Percentiles rank a stretch among this genome's conserved stretches.
phyloP scores from a whole-genome alignment of 2,329 filamentous ascomycete genomes.

The Penicillium olsonii region DNA sequence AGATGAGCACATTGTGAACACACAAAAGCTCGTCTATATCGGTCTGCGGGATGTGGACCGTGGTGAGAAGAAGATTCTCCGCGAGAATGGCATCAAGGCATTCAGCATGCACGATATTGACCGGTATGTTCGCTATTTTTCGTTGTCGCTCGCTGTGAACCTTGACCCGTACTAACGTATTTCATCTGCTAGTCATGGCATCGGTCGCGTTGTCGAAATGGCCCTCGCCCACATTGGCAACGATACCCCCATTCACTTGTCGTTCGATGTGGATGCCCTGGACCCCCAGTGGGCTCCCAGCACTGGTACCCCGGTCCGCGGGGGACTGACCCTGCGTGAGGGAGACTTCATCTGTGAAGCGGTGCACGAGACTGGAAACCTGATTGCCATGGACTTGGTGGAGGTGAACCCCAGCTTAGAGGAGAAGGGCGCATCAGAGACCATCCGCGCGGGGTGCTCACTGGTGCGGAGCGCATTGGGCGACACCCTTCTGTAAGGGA shows the following conservation, averaged over 20 bases:
- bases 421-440: slow-evolving; percentile 73
- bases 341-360: slow-evolving; percentile 95
- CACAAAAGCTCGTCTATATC: slow-evolving; percentile 93
- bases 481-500: slow-evolving; percentile 75
- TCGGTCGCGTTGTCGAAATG: slow-evolving; percentile 96
- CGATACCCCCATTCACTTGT: slow-evolving; percentile 95
- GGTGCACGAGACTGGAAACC: slow-evolving; percentile 75
- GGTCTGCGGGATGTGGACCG: slow-evolving; percentile 88
- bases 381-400: slow-evolving; percentile 79
- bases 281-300: slow-evolving; percentile 96
- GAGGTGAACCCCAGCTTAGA: slow-evolving; percentile 78
- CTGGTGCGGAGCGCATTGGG: slow-evolving; percentile 89
- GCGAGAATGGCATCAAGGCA: slow-evolving; percentile 87
- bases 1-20: slow-evolving; percentile 59
- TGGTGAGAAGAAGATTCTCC: slow-evolving; percentile 90
- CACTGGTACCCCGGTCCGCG: slow-evolving; percentile 91
- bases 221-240: slow-evolving; percentile 92
- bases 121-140: slow-evolving; percentile 57
- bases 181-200: slow-evolving; percentile 68
- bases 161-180: slow-evolving; percentile 3
- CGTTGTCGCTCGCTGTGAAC: neutral
- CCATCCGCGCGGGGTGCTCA: slow-evolving; percentile 85
- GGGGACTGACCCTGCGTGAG: slow-evolving; percentile 88
- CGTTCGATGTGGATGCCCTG: slow-evolving; percentile 94
- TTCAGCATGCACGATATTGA: slow-evolving; percentile 99